phyloP scores from a whole-genome alignment of 2,329 filamentous ascomycete species.

The Apiospora hydei region DNA sequence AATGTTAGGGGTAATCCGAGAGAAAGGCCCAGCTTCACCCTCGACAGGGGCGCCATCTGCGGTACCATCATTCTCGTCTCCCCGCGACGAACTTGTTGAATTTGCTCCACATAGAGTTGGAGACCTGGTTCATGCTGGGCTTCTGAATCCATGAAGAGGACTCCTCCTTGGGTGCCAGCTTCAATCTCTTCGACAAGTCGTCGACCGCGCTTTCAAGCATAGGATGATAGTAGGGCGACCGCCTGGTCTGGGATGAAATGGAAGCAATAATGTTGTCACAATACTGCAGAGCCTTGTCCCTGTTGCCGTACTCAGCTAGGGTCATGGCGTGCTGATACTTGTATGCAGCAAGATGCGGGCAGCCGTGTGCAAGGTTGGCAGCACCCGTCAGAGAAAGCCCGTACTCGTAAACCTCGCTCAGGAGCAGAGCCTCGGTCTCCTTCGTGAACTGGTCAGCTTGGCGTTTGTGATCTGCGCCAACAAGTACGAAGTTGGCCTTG shows the following conservation, averaged over 20 bases:
- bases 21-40: slow-evolving; percentile 75
- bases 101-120: slow-evolving; percentile 85
- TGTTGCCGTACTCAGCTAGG: slow-evolving; percentile 83
- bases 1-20: slow-evolving; percentile 78
- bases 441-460: slow-evolving; percentile 75
- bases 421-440: slow-evolving; percentile 84
- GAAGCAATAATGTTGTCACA: slow-evolving; percentile 82
- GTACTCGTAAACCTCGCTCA: slow-evolving; percentile 97
- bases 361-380: slow-evolving; percentile 60
- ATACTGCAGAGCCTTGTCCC: slow-evolving; percentile 86
- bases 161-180: slow-evolving; percentile 83
- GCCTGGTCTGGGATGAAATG: slow-evolving; percentile 80
- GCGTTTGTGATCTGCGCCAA: slow-evolving; percentile 83
- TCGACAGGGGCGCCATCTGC: slow-evolving; percentile 65
- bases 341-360: slow-evolving; percentile 87
- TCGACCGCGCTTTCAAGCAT: slow-evolving; percentile 79
- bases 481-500: slow-evolving; percentile 77
- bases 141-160: slow-evolving; percentile 91
- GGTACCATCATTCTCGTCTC: slow-evolving; percentile 78
- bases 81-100: slow-evolving; percentile 98
- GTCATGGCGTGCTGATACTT: slow-evolving; percentile 88
- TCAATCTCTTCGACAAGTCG: slow-evolving; percentile 83
- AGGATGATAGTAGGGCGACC: slow-evolving; percentile 86
- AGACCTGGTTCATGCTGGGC: slow-evolving; percentile 95
- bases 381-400: slow-evolving; percentile 75